Conservation (phyloP, 352 stramenopile genomes). For the Aphanomyces invadans region DNA sequence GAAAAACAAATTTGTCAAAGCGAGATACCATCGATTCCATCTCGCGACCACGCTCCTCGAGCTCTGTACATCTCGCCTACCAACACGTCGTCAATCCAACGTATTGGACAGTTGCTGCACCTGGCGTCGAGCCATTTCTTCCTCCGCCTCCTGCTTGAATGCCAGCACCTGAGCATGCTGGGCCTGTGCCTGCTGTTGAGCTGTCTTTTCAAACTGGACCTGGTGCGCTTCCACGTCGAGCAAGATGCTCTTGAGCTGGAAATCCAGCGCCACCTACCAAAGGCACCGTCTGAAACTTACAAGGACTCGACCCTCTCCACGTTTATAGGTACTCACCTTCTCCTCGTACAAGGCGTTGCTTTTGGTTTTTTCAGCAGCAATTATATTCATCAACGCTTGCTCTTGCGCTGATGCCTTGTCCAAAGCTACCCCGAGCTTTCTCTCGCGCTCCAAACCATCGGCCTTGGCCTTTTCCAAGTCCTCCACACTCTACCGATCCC, state of each 20-base stretch:
- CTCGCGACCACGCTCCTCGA: not conserved
- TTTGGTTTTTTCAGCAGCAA: constrained; percentile 14
- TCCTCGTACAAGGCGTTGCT: constrained; percentile 24
- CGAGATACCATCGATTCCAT: constrained; percentile 3
- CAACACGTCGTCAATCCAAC: too few species aligned
- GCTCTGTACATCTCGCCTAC: not conserved
- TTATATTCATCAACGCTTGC: constrained; percentile 23
- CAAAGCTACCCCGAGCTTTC: constrained; percentile 10
- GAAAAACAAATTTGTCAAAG: too few species aligned
- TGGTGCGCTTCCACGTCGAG: constrained; percentile 31
- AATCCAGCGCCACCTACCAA: constrained; percentile 36
- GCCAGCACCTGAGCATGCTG: constrained; percentile 13
- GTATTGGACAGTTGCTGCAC: not conserved
- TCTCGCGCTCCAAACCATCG: constrained; percentile 30
- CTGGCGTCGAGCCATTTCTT: not conserved
- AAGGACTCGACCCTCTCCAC: constrained; percentile 24
- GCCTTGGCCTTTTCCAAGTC: constrained; percentile 28
- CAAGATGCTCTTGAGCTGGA: constrained; percentile 41
- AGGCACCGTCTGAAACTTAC: too few species aligned
- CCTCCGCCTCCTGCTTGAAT: constrained; percentile 9
- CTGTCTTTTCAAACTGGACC: constrained; percentile 36
- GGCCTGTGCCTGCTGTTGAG: constrained; percentile 30
- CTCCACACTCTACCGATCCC: not conserved
- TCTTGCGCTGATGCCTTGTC: not conserved
- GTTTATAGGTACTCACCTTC: constrained; percentile 26